Base-by-base conservation (phyloP, 768 basidiomycete species). In the Brasilioporus rufonigricans region DNA sequence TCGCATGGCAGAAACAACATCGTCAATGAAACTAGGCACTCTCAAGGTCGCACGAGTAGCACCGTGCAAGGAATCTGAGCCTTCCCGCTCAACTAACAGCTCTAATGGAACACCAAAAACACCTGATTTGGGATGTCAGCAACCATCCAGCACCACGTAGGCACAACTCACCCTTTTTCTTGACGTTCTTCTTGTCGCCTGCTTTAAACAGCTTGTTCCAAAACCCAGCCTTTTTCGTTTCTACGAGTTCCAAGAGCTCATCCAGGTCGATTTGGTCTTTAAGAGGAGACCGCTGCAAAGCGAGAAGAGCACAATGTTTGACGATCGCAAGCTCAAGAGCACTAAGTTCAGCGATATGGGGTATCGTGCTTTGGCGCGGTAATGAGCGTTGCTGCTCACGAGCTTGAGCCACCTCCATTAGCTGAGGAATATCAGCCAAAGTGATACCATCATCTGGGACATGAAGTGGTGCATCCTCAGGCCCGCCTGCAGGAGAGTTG, bases 11-110 rank as follows among this genome's bases (percentile, higher is more conserved):
- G 93, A 96, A 44, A 99, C 85, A 55, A 97, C 92, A 66, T 99
- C 97, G 69, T 99, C 97, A 53, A 99, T 91, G 69, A 99, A 98
- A 71, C 93, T 98, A 14, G 97, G 97, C 21, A 99, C 87, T 61
- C 92, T 80, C 59, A 99, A 66, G 8, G 92, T 83, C 33, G 83
- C 85, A 33, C 90, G 82, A 7, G 93, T 91, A 23, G 92, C 91
- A 19, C 96, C 97, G 49, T 91, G 84, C 59, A 93, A 73, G 19
- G 96, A 97, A 73, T 99, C 97, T n/a, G 91, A 86, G 7, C 97
- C 96, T 69, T 96, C 93, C 59, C 87, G 81, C 61, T 98, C 95
- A 26, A 96, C 96, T 41, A 99, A 76, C 27, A 93, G 76, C 62
- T 99, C 97, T 56, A 99, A 79, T 5, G 93, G 93, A 51, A 98